Evolutionary conservation across 2,329 filamentous ascomycete genomes (phyloP).

Genomic region (Paradendryphiella salina): DNA sequence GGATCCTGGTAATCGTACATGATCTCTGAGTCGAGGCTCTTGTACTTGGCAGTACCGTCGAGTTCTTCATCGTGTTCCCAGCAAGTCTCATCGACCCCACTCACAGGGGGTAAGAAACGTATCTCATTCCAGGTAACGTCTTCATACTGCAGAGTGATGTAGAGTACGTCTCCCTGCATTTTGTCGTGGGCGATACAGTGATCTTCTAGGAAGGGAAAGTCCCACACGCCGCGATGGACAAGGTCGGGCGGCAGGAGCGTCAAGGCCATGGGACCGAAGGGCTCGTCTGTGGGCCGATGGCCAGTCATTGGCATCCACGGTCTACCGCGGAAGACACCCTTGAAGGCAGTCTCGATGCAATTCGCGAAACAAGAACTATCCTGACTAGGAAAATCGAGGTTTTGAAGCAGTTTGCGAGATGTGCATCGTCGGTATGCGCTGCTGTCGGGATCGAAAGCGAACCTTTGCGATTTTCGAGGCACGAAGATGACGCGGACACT

Average conservation of each 20-base stretch:
- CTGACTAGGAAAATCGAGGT: conserved; percentile 43
- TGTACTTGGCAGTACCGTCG: conserved; percentile 44
- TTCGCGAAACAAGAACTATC: conserved; percentile 45
- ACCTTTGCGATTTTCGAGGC: conserved; percentile 43
- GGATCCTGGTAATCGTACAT: conserved; percentile 51
- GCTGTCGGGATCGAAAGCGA: conserved; percentile 47
- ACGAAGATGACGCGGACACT: conserved; percentile 46
- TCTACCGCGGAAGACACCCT: conserved; percentile 42
- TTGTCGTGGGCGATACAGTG: conserved; percentile 50
- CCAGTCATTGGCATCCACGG: conserved; percentile 49
- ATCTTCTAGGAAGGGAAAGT: conserved; percentile 47
- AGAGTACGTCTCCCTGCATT: conserved; percentile 48
- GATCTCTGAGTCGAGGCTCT: conserved; percentile 47
- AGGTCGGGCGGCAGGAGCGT: conserved; percentile 41
- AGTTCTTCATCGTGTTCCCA: conserved; percentile 48
- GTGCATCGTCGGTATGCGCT: conserved; percentile 45
- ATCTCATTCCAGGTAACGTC: conserved; percentile 49
- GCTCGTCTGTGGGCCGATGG: conserved; percentile 45
- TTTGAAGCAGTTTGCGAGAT: conserved; percentile 47
- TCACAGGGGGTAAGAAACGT: conserved; percentile 39
- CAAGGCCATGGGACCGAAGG: conserved; percentile 47
- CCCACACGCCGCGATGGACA: conserved; percentile 44
- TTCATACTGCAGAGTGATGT: conserved; percentile 47
- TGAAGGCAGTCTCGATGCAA: conserved; percentile 44
- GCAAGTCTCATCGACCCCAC: conserved; percentile 42